These are phyloP conservation scores for Syzygium aqueum DNA, from an alignment of 345 rosid species.

Conservation along the genomic window DNA sequence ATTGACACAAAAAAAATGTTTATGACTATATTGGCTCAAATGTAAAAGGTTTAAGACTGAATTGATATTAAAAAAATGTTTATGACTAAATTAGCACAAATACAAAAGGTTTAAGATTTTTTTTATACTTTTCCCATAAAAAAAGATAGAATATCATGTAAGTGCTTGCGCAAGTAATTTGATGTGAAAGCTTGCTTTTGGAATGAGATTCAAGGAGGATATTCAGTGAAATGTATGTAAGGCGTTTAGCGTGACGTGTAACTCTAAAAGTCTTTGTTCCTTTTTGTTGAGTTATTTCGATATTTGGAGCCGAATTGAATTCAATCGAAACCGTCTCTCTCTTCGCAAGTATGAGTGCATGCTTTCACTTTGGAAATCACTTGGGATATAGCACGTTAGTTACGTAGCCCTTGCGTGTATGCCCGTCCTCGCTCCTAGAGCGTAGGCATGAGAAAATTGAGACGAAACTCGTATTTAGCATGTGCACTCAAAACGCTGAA, in stretches of 20 bases:
- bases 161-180: not conserved
- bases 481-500: not conserved
- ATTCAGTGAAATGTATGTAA: not conserved
- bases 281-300: not conserved
- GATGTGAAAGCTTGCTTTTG: not conserved
- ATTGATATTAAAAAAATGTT: too few species aligned
- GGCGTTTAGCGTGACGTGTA: not conserved
- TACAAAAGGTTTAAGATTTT: too few species aligned
- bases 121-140: too few species aligned
- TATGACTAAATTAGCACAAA: too few species aligned
- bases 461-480: not conserved
- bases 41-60: too few species aligned
- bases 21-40: too few species aligned
- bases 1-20: too few species aligned
- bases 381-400: not conserved
- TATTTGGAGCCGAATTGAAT: not conserved
- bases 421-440: not conserved
- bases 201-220: not conserved
- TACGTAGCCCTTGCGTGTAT: not conserved
- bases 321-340: not conserved
- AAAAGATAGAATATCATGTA: not conserved
- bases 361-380: not conserved
- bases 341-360: not conserved
- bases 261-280: not conserved
- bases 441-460: not conserved